Percentiles rank a stretch among this genome's conserved stretches.
phyloP scores from a whole-genome alignment of 345 rosid species.

The Populus nigra region DNA sequence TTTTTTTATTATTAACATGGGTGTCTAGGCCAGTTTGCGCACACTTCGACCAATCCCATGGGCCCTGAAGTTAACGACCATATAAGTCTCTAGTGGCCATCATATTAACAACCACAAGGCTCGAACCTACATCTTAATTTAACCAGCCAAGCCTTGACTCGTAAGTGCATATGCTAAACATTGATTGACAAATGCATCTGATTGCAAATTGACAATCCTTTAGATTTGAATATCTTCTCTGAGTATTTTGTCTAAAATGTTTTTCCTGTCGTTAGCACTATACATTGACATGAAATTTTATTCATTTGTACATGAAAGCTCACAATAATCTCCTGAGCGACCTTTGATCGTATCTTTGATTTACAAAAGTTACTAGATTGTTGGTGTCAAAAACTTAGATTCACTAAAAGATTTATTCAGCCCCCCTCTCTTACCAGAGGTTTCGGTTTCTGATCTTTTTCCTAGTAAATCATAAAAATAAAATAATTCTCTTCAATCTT shows the following conservation, averaged over 20 bases:
- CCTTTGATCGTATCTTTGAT: background rate
- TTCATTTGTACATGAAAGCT: background rate
- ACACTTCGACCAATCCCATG: fast-evolving
- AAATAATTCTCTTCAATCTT: no score
- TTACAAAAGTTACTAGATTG: background rate
- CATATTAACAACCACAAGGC: no score
- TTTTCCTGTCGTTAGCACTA: background rate
- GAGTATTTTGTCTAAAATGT: background rate
- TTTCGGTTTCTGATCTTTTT: no score
- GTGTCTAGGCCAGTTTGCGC: no score
- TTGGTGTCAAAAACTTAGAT: no score
- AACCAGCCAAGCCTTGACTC: background rate
- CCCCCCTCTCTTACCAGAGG: no score
- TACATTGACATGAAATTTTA: background rate
- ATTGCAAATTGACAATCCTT: background rate
- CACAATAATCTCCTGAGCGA: background rate
- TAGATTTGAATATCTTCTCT: background rate
- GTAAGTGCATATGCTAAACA: background rate
- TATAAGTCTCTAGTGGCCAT: fast-evolving
- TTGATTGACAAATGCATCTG: background rate
- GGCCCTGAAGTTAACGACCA: fast-evolving
- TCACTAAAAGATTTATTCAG: no score
- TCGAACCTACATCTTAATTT: background rate
- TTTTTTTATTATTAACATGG: no score
- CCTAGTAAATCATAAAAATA: no score